Evolutionary conservation across 2,329 filamentous ascomycete genomes (phyloP).

Genomic region (Fusarium goolgardi): DNA sequence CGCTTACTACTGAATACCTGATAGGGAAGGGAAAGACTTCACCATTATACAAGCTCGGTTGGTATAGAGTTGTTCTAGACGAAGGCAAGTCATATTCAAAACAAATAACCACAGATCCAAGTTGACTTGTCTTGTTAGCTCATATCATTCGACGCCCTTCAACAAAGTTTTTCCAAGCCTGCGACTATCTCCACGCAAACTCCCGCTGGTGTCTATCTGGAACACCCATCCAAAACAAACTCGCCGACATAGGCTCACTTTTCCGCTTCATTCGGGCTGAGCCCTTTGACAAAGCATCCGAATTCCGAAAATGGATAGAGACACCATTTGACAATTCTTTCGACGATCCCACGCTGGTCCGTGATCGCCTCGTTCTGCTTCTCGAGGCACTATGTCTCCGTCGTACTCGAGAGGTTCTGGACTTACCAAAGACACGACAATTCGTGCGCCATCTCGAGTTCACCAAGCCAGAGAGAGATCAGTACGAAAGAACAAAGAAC

Average conservation of each 20-base stretch:
- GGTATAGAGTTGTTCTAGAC: conserved; percentile 58
- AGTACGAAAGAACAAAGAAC: conserved; percentile 1
- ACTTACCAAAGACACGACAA: neutral
- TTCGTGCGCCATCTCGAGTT: neutral
- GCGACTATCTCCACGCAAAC: conserved; percentile 55
- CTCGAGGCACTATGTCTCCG: conserved; percentile 9
- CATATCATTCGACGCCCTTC: conserved; percentile 59
- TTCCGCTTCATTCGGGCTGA: conserved; percentile 24
- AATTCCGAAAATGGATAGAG: conserved; percentile 23
- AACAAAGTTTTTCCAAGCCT: conserved; percentile 58
- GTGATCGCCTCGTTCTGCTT: neutral
- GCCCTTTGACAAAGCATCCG: neutral
- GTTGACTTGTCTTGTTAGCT: conserved; percentile 47
- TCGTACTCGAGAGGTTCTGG: neutral
- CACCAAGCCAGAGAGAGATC: neutral
- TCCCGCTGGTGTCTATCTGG: conserved; percentile 65
- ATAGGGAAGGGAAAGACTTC: conserved; percentile 5
- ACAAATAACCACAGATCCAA: fast-evolving
- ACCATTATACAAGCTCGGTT: conserved; percentile 36
- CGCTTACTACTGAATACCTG: conserved; percentile 6
- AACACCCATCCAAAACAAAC: conserved; percentile 65
- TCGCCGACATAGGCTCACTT: conserved; percentile 58
- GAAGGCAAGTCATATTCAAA: conserved; percentile 53
- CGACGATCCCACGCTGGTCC: neutral
- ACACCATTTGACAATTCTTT: neutral